Evolutionary conservation across 106 monocot genomes (phyloP), one percentile per base, ranked within the genome.

Genomic region (Phalaenopsis aphrodite): DNA sequence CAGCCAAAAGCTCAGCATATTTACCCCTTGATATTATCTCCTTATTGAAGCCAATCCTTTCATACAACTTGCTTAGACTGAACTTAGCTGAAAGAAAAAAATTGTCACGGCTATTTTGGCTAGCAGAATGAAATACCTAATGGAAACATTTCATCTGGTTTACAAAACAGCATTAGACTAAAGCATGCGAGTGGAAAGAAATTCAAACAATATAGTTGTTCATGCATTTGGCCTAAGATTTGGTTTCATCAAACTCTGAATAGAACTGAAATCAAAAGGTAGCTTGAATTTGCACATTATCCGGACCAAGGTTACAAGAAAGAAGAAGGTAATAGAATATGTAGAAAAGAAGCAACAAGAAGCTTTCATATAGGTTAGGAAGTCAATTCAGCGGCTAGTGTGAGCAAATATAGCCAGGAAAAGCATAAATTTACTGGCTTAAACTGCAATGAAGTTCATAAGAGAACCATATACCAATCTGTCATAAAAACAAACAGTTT

Each of bases 11-110:
- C 83, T 99, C 99, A 30, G 99, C 89, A 86, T 79, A 99, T 89
- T 87, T 87, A 47, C 99, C 99, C 80, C 91, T 88, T 49, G 99
- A 99, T 82, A 99, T 61, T 45, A 99, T 80, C 56, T 93, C 99
- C 84, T 95, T 99, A 80, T 93, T 99, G 83, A 85, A 93, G 17
- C 89, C 94, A 83, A 99, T 86, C 80, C 82, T 88, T 82, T 95
- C 99, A 86, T 99, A 99, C 47, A 99, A 78, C 78, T 91, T 95
- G n/a, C 87, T 52, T 75, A 99, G 89, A 73, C 56, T 91, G 72
- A 93, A 91, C 78, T 89, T 99, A 80, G 93, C 97, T 91, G 82
- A 30, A 83, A 75, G 41, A 65, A 21, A 9, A 57, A 78, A 45
- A 17, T 12, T 73, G 47, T 81, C 76, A 84, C 52, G 80, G 42